A percentile compares a stretch with the other conserved stretches of the same genome.
phyloP scores from a whole-genome alignment of 768 basidiomycete genomes.

The Leccinum longicurvipes region DNA sequence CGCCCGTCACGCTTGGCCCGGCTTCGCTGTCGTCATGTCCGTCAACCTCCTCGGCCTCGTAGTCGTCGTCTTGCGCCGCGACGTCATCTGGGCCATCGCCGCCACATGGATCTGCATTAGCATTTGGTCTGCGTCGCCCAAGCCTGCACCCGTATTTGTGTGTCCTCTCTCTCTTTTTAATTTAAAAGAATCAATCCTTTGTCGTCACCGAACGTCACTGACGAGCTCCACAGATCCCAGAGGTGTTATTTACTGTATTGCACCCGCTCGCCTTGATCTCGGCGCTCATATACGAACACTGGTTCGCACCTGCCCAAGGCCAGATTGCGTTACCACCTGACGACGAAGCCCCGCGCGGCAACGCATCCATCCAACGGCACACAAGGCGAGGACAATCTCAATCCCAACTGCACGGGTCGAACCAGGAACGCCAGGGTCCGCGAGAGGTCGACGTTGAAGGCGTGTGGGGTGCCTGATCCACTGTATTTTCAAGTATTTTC shows the following conservation, averaged over 20 bases:
- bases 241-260: conserved; percentile 59
- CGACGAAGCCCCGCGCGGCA: conserved; percentile 20
- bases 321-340: conserved; percentile 44
- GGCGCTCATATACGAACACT: conserved; percentile 38
- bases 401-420: background rate
- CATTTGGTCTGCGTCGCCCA: conserved; percentile 58
- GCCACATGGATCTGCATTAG: conserved; percentile 72
- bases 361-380: background rate
- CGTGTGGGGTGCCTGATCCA: conserved; percentile 33
- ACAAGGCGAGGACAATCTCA: conserved; percentile 10
- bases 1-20: conserved; percentile 63
- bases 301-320: conserved; percentile 25
- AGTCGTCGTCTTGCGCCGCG: conserved; percentile 53
- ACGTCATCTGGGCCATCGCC: conserved; percentile 73
- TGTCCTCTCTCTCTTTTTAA: conserved; percentile 21
- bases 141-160: conserved; percentile 64
- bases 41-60: conserved; percentile 60
- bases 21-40: conserved; percentile 62
- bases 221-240: conserved; percentile 45
- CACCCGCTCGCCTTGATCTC: conserved; percentile 60
- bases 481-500: background rate
- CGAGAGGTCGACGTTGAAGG: conserved; percentile 44
- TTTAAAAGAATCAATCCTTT: background rate
- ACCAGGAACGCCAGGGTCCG: conserved; percentile 19
- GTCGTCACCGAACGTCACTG: background rate